Percentiles rank a stretch among this genome's conserved stretches.
Evolutionary conservation across 129 eudicot genomes (phyloP).

Genomic region (Centaurea solstitialis): DNA sequence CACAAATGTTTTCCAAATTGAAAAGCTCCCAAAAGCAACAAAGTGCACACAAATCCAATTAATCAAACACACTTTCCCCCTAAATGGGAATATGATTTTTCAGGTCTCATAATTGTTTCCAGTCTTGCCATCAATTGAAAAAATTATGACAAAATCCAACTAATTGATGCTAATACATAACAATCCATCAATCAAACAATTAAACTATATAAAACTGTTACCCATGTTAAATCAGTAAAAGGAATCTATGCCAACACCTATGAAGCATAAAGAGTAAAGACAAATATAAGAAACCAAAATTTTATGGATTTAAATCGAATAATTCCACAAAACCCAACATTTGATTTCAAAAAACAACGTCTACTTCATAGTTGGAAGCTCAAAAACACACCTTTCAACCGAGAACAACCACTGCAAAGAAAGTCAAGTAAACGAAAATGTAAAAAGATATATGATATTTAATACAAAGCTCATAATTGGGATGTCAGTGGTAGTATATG

Average conservation of each 20-base stretch:
- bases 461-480: too few relatives aligned
- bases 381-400: slow-evolving; percentile 3
- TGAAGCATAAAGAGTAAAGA: slow-evolving; percentile 4
- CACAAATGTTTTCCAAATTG: too few relatives aligned
- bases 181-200: background rate
- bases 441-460: background rate
- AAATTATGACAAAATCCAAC: background rate
- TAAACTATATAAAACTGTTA: slow-evolving; percentile 12
- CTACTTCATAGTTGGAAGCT: background rate
- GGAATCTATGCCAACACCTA: background rate
- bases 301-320: background rate
- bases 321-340: background rate
- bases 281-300: slow-evolving; percentile 5
- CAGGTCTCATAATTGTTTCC: background rate
- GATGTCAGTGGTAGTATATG: too few relatives aligned
- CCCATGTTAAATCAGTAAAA: background rate
- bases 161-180: background rate
- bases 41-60: background rate
- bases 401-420: slow-evolving; percentile 1
- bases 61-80: slow-evolving; percentile 19
- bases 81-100: background rate
- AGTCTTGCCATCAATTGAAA: background rate
- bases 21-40: slow-evolving; percentile 14
- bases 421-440: slow-evolving; percentile 15
- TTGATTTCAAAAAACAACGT: background rate